A percentile compares a stretch with the other conserved stretches of the same genome.
These are phyloP conservation scores for Myrica gale DNA, from an alignment of 306 rosid genomes.

Conservation along the genomic window DNA sequence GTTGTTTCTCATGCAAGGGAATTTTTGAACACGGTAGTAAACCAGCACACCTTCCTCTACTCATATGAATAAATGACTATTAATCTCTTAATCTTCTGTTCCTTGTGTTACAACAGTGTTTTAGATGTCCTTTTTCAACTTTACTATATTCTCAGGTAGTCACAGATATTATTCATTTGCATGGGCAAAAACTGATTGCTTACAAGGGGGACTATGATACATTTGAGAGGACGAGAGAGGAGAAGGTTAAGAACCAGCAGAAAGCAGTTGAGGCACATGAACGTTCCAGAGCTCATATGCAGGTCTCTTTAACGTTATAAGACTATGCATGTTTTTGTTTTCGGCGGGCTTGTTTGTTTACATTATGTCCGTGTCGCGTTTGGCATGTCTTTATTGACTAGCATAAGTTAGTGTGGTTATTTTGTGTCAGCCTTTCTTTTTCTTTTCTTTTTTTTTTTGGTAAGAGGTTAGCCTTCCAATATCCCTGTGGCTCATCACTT, in stretches of 20 bases:
- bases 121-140: slow-evolving; percentile 24
- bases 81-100: slow-evolving; percentile 9
- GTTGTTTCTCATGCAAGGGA: slow-evolving; percentile 99
- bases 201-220: slow-evolving; percentile 88
- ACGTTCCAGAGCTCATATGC: slow-evolving; percentile 91
- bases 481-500: not conserved
- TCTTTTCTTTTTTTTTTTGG: not conserved
- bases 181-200: slow-evolving; percentile 65
- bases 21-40: slow-evolving; percentile 86
- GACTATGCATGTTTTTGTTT: not conserved
- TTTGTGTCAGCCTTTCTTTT: not conserved
- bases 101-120: not conserved
- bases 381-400: not conserved
- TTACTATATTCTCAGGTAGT: slow-evolving; percentile 62
- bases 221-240: slow-evolving; percentile 89
- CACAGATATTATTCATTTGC: slow-evolving; percentile 88
- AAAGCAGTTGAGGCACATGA: slow-evolving; percentile 92
- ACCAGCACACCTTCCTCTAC: slow-evolving; percentile 12
- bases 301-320: slow-evolving; percentile 44
- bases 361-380: not conserved
- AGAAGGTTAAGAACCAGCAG: slow-evolving; percentile 80
- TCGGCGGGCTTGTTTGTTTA: not conserved
- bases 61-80: slow-evolving; percentile 13
- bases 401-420: not conserved
- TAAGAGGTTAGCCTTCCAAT: too few relatives aligned